Conservation (phyloP, 2,329 filamentous ascomycete genomes). For the Nigrospora oryzae region DNA sequence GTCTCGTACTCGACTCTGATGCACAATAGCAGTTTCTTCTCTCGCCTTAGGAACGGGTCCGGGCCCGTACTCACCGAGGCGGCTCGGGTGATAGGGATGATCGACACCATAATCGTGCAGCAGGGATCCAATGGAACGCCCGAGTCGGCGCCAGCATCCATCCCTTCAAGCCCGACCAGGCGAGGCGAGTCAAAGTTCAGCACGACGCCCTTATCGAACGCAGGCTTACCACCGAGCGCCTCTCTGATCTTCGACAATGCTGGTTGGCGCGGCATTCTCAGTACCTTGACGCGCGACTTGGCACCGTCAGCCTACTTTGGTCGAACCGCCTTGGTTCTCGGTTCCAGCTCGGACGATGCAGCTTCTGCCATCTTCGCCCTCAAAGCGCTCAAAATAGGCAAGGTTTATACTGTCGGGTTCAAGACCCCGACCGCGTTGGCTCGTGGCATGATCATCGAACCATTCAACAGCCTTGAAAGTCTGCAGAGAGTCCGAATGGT, state of each 20-base stretch:
- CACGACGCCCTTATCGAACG: slow-evolving; percentile 3
- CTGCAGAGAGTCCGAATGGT: slow-evolving; percentile 43
- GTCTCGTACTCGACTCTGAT: slow-evolving; percentile 54
- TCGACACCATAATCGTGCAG: slow-evolving; percentile 71
- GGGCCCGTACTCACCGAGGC: slow-evolving; percentile 63
- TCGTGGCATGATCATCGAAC: slow-evolving; percentile 62
- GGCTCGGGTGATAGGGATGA: slow-evolving; percentile 67
- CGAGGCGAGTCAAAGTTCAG: slow-evolving; percentile 17
- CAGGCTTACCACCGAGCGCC: slow-evolving; percentile 36
- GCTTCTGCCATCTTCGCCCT: slow-evolving; percentile 73
- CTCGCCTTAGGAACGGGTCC: slow-evolving; percentile 37
- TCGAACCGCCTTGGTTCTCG: slow-evolving; percentile 67
- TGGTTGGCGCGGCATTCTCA: slow-evolving; percentile 77
- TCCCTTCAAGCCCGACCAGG: slow-evolving; percentile 37
- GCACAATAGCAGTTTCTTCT: slow-evolving; percentile 43
- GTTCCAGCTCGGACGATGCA: slow-evolving; percentile 65
- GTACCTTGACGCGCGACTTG: slow-evolving; percentile 72
- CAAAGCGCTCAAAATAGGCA: slow-evolving; percentile 64
- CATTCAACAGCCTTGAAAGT: slow-evolving; percentile 67
- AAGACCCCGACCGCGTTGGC: slow-evolving; percentile 54
- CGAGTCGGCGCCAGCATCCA: slow-evolving; percentile 35
- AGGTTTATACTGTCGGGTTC: slow-evolving; percentile 81
- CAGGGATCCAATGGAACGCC: slow-evolving; percentile 33
- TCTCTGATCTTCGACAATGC: slow-evolving; percentile 72
- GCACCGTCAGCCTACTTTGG: slow-evolving; percentile 74